A percentile compares a stretch with the other conserved stretches of the same genome.
These are phyloP conservation scores for Elaeis oleifera DNA, from an alignment of 202 grass and related monocot species.

Conservation along the genomic window DNA sequence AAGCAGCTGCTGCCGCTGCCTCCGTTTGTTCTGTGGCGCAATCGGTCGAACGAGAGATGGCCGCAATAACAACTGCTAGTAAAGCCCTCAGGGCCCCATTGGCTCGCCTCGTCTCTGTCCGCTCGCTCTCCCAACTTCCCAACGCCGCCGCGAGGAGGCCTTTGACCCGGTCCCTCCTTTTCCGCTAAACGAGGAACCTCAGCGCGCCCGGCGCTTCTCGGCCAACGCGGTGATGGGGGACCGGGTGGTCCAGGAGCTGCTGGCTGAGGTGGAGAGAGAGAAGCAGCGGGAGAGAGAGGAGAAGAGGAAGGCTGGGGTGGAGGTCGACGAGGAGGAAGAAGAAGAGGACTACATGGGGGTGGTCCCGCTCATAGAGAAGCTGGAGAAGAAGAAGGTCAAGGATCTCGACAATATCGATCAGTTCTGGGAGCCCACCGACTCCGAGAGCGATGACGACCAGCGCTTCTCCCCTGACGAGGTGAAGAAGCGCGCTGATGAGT, in stretches of 20 bases:
- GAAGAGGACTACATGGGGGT: constrained; percentile 73
- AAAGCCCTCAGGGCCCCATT: no score
- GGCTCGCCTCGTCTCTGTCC: no score
- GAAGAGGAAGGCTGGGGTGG: constrained; percentile 15
- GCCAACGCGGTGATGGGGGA: constrained; percentile 16
- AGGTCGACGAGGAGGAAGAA: constrained; percentile 26
- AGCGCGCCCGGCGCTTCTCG: constrained; percentile 24
- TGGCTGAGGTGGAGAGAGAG: constrained; percentile 54
- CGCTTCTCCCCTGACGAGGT: constrained; percentile 47
- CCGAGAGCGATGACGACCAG: constrained; percentile 81
- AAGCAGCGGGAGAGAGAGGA: constrained; percentile 38
- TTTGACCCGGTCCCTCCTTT: no score
- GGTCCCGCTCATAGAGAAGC: constrained; percentile 60
- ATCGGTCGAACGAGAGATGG: no score
- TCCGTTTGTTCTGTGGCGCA: no score
- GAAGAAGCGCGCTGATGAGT: constrained; percentile 53
- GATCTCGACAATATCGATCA: constrained; percentile 7
- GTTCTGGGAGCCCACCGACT: constrained; percentile 72
- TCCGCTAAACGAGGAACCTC: no score
- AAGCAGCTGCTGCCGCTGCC: no score
- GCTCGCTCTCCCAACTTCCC: no score
- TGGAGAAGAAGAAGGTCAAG: constrained; percentile 35
- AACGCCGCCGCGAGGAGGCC: no score
- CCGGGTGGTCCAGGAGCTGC: constrained; percentile 39
- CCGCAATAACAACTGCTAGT: no score